phyloP scores from a whole-genome alignment of 495 filamentous ascomycete genomes.

The Xylaria acuta region DNA sequence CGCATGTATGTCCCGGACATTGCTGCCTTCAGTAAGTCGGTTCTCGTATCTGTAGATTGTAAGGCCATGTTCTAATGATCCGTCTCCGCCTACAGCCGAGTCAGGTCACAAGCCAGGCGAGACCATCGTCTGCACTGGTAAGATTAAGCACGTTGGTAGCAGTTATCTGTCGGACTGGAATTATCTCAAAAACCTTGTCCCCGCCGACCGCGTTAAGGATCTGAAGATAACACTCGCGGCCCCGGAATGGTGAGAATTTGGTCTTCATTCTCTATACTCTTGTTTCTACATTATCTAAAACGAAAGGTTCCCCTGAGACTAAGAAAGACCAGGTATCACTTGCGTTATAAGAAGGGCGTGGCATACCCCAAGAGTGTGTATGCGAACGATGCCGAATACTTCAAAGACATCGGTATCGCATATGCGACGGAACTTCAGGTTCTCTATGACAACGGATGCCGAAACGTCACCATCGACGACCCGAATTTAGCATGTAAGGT shows the following conservation, averaged over 20 bases:
- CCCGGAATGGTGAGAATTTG: slow-evolving; percentile 58
- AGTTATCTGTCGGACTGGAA: slow-evolving; percentile 70
- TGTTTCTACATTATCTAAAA: background rate
- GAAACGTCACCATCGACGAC: slow-evolving; percentile 72
- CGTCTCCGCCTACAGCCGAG: slow-evolving; percentile 49
- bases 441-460: slow-evolving; percentile 67
- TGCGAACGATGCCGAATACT: slow-evolving; percentile 66
- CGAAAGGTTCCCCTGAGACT: background rate
- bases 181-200: slow-evolving; percentile 64
- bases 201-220: slow-evolving; percentile 60
- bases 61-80: slow-evolving; percentile 16
- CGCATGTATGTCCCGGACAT: slow-evolving; percentile 73
- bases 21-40: slow-evolving; percentile 61
- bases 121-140: slow-evolving; percentile 69
- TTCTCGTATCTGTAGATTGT: background rate
- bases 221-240: slow-evolving; percentile 69
- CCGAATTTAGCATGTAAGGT: slow-evolving; percentile 70
- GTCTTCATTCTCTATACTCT: background rate
- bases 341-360: slow-evolving; percentile 66
- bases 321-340: slow-evolving; percentile 53
- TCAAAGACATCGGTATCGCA: slow-evolving; percentile 68
- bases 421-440: slow-evolving; percentile 67
- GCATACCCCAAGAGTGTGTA: slow-evolving; percentile 69
- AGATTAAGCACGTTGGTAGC: slow-evolving; percentile 70
- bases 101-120: slow-evolving; percentile 70